Conservation (phyloP, 2,329 filamentous ascomycete genomes). For the Aureobasidium sp. region DNA sequence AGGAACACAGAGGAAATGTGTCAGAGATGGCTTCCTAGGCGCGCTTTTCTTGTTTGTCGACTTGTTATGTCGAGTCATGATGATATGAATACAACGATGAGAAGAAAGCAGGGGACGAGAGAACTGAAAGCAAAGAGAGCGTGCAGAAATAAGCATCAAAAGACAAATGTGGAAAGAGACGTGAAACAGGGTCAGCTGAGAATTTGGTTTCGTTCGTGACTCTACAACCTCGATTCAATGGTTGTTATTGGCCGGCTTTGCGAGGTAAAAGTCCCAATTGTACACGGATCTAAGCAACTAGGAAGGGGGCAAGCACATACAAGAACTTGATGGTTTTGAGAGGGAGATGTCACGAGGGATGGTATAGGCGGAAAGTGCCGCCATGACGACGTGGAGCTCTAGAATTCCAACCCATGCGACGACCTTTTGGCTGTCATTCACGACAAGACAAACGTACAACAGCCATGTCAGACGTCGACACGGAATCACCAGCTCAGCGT, state of each 20-base stretch:
- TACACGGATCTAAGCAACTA: too few species aligned
- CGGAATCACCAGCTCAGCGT: constrained; percentile 39
- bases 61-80: constrained; percentile 2
- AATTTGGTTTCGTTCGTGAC: neutral
- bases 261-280: too few species aligned
- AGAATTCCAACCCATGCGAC: constrained; percentile 2
- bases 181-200: neutral
- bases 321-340: neutral
- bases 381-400: constrained; percentile 6
- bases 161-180: too few species aligned
- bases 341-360: neutral
- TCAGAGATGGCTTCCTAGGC: constrained; percentile 45
- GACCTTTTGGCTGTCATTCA: neutral
- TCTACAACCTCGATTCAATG: neutral
- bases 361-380: constrained; percentile 3
- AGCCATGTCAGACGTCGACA: constrained; percentile 21
- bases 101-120: neutral
- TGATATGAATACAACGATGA: neutral
- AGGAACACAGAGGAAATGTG: constrained; percentile 72
- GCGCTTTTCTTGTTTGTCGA: neutral
- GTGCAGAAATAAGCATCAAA: neutral
- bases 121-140: too few species aligned
- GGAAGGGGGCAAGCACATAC: too few species aligned
- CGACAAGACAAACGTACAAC: neutral
- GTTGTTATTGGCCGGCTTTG: too few species aligned